A percentile compares a stretch with the other conserved stretches of the same genome.
Evolutionary conservation across 805 yeast species (phyloP).

Genomic region (Nakazawaea ambrosiae): DNA sequence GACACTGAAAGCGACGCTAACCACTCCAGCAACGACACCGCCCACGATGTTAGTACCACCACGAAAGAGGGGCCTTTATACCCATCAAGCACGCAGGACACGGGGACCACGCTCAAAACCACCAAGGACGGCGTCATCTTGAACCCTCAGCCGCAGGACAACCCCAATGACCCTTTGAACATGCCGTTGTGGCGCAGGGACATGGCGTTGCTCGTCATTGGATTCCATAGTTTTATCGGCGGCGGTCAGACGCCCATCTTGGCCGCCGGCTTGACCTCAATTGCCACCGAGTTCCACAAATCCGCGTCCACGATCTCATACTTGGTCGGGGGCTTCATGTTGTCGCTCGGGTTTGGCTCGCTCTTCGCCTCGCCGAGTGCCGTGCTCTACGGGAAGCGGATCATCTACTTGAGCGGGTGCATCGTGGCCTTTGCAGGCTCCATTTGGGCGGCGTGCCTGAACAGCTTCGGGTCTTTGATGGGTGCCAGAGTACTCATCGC

Average conservation of each 20-base stretch:
- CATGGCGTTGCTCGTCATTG: constrained; percentile 42
- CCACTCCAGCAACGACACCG: neutral
- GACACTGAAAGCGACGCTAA: constrained; percentile 13
- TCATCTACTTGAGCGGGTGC: constrained; percentile 43
- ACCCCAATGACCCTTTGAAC: constrained; percentile 59
- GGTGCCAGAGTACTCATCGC: constrained; percentile 54
- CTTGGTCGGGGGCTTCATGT: constrained; percentile 53
- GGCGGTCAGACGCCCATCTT: constrained; percentile 59
- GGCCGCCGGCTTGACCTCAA: constrained; percentile 44
- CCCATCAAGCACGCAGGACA: no score
- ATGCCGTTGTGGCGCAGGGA: constrained; percentile 61
- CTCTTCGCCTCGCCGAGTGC: constrained; percentile 53
- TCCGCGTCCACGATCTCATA: constrained; percentile 37
- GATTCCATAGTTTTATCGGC: constrained; percentile 50
- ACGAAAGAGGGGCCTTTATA: no score
- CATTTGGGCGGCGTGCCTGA: constrained; percentile 46
- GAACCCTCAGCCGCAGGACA: constrained; percentile 55
- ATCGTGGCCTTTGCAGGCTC: constrained; percentile 43
- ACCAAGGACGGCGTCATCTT: constrained; percentile 43
- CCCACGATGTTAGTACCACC: neutral
- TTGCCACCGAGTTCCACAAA: constrained; percentile 36
- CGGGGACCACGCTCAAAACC: constrained; percentile 28
- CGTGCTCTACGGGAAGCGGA: constrained; percentile 48
- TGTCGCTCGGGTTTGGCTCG: constrained; percentile 52
- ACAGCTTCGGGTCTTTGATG: constrained; percentile 41